Base-by-base conservation (phyloP, 1,284 basidiomycete species). In the Cerrena zonata region DNA sequence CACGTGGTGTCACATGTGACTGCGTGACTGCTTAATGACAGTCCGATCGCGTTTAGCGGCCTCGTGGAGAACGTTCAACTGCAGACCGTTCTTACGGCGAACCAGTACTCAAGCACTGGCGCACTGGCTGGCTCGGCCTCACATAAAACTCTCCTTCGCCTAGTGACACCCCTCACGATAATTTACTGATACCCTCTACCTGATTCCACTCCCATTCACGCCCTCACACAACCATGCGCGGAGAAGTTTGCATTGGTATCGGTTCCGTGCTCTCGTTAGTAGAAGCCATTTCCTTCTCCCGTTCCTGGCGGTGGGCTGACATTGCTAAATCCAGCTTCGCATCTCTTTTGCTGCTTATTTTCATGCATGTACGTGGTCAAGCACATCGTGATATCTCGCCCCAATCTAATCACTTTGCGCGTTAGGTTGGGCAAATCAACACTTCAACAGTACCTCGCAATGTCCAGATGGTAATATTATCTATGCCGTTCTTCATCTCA, bases 381-480 rank as follows among this genome's bases (percentile, higher is more conserved):
- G 39, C 30, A 38, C 49, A 47, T 57, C 49, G 53, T 50, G 45
- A 22, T 46, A 51, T 53, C 52, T 19, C 34, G 38, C 34, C 46
- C 19, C 53, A 53, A 67, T 68, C 71, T 60, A 72, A 69, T 34
- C 62, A 53, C 47, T 52, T 30, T 55, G n/a, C n/a, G n/a, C n/a
- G n/a, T 45, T 56, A 91, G 89, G 79, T 90, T 52, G 87, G 84
- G 50, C 88, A 90, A 78, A 89, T 84, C 62, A 89, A 82, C 65
- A 85, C 84, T 42, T 80, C 83, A 19, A 74, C 71, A 30, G 81
- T 89, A 23, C 85, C 87, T 54, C 78, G 79, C 54, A 76, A 75
- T 54, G 80, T 91, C 53, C 75, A 78, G 53, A 85, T 91, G 86
- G 87, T 87, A 64, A 69, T 47, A n/a, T 57, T 15, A 51, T 42